Percentiles rank a stretch among this genome's conserved stretches.
Evolutionary conservation across 2,329 filamentous ascomycete genomes (phyloP).

Genomic region (Exophiala sp.): DNA sequence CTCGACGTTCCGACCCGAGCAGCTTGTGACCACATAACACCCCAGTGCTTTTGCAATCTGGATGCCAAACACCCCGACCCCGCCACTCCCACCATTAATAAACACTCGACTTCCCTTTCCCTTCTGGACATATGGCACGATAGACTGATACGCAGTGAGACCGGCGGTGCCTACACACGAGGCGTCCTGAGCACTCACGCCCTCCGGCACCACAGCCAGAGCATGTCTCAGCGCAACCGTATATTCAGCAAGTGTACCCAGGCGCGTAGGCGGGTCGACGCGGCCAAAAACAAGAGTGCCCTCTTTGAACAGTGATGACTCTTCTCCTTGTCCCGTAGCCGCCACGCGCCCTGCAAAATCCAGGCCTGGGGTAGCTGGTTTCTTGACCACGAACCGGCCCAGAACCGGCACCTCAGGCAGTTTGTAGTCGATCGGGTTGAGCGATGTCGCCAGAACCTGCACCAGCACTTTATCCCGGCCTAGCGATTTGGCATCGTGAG

Average conservation of each 20-base stretch:
- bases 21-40: conserved; percentile 54
- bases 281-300: conserved; percentile 50
- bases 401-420: conserved; percentile 48
- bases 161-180: conserved; percentile 44
- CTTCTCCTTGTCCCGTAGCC: conserved; percentile 29
- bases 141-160: conserved; percentile 45
- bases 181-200: conserved; percentile 40
- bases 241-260: conserved; percentile 45
- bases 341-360: conserved; percentile 47
- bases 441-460: conserved; percentile 47
- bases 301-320: conserved; percentile 36
- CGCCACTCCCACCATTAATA: conserved; percentile 60
- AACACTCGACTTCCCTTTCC: conserved; percentile 52
- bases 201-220: conserved; percentile 40
- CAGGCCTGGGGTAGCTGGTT: conserved; percentile 46
- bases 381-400: conserved; percentile 36
- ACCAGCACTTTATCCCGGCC: conserved; percentile 49
- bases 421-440: conserved; percentile 64
- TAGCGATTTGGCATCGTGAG: conserved; percentile 27
- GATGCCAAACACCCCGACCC: conserved; percentile 55
- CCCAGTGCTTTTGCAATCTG: conserved; percentile 59
- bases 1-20: conserved; percentile 53
- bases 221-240: conserved; percentile 33
- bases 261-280: conserved; percentile 30
- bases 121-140: conserved; percentile 42